Percentiles rank a stretch among this genome's conserved stretches.
Conservation (phyloP, 2,329 filamentous ascomycete genomes). For the Colletotrichum tropicicola region DNA sequence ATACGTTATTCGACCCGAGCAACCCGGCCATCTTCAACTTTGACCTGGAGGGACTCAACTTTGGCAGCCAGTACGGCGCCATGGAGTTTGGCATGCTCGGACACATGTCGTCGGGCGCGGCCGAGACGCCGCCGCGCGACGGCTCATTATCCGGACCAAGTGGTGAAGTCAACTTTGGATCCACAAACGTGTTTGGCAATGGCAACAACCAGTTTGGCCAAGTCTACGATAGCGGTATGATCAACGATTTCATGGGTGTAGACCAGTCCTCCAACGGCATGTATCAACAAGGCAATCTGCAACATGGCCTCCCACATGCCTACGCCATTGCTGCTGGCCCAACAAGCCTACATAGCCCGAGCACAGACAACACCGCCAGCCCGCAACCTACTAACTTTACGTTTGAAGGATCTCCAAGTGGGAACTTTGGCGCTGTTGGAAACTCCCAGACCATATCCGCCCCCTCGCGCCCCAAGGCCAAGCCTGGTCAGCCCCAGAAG, state of each 20-base stretch:
- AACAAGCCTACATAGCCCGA: slow-evolving; percentile 70
- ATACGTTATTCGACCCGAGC: slow-evolving; percentile 84
- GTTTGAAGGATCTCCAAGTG: slow-evolving; percentile 64
- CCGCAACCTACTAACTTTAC: slow-evolving; percentile 62
- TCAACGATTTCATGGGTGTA: slow-evolving; percentile 62
- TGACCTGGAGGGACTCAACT: slow-evolving; percentile 92
- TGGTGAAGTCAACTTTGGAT: slow-evolving; percentile 48
- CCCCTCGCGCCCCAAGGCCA: slow-evolving; percentile 52
- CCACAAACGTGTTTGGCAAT: slow-evolving; percentile 60
- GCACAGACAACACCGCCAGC: slow-evolving; percentile 70
- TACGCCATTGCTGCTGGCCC: slow-evolving; percentile 72
- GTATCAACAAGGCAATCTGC: slow-evolving; percentile 66
- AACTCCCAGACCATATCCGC: slow-evolving; percentile 36
- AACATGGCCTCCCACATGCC: slow-evolving; percentile 71
- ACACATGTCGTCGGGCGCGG: slow-evolving; percentile 92
- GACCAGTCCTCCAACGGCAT: slow-evolving; percentile 57
- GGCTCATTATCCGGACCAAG: slow-evolving; percentile 51
- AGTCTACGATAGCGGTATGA: slow-evolving; percentile 59
- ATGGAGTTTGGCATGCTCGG: slow-evolving; percentile 96
- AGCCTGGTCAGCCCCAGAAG: slow-evolving; percentile 50
- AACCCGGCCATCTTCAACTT: slow-evolving; percentile 96
- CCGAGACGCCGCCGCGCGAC: slow-evolving; percentile 80
- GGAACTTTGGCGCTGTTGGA: slow-evolving; percentile 29
- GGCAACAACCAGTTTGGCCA: slow-evolving; percentile 59
- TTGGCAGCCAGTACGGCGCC: slow-evolving; percentile 95